A percentile compares a stretch with the other conserved stretches of the same genome.
These are phyloP conservation scores for Schizophyllum amplum DNA, from an alignment of 1,284 basidiomycete species.

Conservation along the genomic window DNA sequence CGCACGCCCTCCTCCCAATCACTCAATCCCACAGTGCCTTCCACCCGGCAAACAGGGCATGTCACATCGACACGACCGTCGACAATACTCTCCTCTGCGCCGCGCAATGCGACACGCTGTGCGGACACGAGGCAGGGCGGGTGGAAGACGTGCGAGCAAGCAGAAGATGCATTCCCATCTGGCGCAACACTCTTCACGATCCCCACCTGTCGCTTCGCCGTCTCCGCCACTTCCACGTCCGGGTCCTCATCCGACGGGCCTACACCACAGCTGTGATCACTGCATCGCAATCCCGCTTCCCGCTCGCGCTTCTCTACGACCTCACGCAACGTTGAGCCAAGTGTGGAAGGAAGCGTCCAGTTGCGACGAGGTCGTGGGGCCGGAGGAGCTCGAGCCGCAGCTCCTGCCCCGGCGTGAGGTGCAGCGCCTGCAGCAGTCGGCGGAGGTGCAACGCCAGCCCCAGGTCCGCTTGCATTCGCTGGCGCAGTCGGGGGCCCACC, in stretches of 20 bases:
- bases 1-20: conserved; percentile 52
- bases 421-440: background rate
- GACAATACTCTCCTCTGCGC: conserved; percentile 35
- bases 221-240: conserved; percentile 24
- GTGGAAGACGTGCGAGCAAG: conserved; percentile 61
- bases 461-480: background rate
- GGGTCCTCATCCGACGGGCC: conserved; percentile 74
- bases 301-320: conserved; percentile 61
- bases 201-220: conserved; percentile 33
- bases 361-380: conserved; percentile 14
- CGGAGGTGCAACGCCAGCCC: too few species aligned
- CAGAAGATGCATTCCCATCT: conserved; percentile 16
- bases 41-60: conserved; percentile 58
- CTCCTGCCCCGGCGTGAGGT: background rate
- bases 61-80: conserved; percentile 44
- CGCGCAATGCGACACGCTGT: conserved; percentile 57
- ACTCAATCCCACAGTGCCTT: conserved; percentile 43
- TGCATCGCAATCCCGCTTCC: conserved; percentile 61
- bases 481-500: background rate
- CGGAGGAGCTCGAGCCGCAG: background rate
- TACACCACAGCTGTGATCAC: conserved; percentile 60
- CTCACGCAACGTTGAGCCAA: conserved; percentile 59
- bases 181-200: conserved; percentile 21
- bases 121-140: conserved; percentile 65
- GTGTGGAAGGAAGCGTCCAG: conserved; percentile 46